Percentiles rank a stretch among this genome's conserved stretches.
Evolutionary conservation across 163 green algal genomes (phyloP).

Genomic region (Chloromonas sp.): DNA sequence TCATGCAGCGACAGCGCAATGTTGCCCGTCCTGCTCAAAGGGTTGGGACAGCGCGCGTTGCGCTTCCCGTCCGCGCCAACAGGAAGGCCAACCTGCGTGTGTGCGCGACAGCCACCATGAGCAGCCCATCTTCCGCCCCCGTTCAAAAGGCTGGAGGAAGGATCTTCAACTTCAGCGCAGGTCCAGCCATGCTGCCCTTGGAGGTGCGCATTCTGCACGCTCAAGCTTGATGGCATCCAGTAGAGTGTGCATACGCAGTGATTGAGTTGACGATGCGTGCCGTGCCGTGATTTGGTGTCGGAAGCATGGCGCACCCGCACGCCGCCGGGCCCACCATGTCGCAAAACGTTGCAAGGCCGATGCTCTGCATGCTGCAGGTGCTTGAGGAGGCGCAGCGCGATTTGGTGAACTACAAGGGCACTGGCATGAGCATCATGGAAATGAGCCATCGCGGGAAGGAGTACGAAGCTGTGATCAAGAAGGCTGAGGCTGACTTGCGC

Average conservation of each 20-base stretch:
- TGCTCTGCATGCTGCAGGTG: slow-evolving; percentile 37
- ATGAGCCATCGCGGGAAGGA: slow-evolving; percentile 97
- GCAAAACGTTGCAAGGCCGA: too few relatives aligned
- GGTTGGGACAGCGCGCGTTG: too few relatives aligned
- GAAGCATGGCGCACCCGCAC: too few relatives aligned
- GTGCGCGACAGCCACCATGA: neutral
- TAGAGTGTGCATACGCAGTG: too few relatives aligned
- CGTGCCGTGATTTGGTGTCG: too few relatives aligned
- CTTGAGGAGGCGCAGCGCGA: slow-evolving; percentile 85
- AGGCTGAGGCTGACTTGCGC: slow-evolving; percentile 91
- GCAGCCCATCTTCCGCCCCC: neutral
- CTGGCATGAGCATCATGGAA: slow-evolving; percentile 94
- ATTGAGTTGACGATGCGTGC: too few relatives aligned
- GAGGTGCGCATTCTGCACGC: slow-evolving; percentile 17
- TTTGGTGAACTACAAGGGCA: slow-evolving; percentile 86
- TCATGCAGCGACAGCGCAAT: too few relatives aligned
- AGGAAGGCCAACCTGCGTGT: neutral
- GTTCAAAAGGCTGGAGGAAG: neutral
- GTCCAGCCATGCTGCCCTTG: slow-evolving; percentile 78
- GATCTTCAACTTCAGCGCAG: slow-evolving; percentile 82
- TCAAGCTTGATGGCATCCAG: neutral
- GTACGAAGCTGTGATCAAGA: slow-evolving; percentile 83
- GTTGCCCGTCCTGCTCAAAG: too few relatives aligned
- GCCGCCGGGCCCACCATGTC: too few relatives aligned
- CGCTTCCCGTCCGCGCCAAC: neutral